phyloP scores from a whole-genome alignment of 768 basidiomycete genomes.

The Auriscalpium vulgare region DNA sequence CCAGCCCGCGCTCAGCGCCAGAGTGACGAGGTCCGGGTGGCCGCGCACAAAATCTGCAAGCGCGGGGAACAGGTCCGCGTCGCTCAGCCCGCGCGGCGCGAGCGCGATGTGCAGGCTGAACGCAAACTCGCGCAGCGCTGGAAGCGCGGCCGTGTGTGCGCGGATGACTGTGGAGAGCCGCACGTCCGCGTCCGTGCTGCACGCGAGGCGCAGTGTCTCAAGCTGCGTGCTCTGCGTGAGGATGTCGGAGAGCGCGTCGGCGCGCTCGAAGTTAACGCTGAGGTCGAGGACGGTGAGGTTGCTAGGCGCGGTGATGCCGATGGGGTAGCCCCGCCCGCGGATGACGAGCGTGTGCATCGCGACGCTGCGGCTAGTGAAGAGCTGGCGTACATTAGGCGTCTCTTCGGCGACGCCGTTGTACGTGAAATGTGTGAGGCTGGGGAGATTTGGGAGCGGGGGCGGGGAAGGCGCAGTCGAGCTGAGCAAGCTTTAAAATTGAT shows the following conservation, averaged over 20 bases:
- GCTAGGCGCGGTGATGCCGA: slow-evolving; percentile 43
- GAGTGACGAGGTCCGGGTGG: slow-evolving; percentile 39
- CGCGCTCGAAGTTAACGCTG: slow-evolving; percentile 40
- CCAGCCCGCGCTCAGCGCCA: slow-evolving; percentile 32
- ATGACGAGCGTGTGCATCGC: slow-evolving; percentile 9
- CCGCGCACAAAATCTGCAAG: slow-evolving; percentile 60
- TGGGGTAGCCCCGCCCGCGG: slow-evolving; percentile 34
- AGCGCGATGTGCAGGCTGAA: slow-evolving; percentile 27
- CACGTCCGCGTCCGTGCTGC: slow-evolving; percentile 36
- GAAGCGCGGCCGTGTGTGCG: slow-evolving; percentile 23
- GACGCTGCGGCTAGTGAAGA: slow-evolving; percentile 23
- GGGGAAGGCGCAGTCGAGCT: not conserved
- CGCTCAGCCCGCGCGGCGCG: slow-evolving; percentile 25
- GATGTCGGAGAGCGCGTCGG: slow-evolving; percentile 49
- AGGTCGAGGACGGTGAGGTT: slow-evolving; percentile 56
- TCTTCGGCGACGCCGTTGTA: slow-evolving; percentile 19
- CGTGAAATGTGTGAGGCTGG: not conserved
- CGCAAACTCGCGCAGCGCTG: slow-evolving; percentile 59
- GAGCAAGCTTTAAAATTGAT: no score
- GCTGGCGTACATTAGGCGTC: slow-evolving; percentile 33
- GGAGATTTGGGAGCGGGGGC: not conserved
- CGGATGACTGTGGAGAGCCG: slow-evolving; percentile 40
- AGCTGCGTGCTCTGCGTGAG: slow-evolving; percentile 57
- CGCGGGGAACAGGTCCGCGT: slow-evolving; percentile 61
- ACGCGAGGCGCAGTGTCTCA: slow-evolving; percentile 49